These are phyloP conservation scores for Tetracladium marchalianum DNA, from an alignment of 495 filamentous ascomycete genomes.

Conservation along the genomic window DNA sequence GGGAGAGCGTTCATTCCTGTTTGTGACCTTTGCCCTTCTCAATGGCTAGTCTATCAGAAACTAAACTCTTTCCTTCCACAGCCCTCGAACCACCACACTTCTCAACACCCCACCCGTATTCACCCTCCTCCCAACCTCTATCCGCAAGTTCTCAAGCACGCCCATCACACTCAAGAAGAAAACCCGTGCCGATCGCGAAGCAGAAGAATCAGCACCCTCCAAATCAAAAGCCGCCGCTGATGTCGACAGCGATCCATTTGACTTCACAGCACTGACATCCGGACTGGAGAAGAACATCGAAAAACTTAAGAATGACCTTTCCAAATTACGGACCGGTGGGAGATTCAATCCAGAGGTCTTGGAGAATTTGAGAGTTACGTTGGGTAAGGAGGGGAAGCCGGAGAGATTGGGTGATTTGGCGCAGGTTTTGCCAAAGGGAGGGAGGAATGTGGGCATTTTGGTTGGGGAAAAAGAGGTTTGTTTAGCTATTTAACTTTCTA, in stretches of 20 bases:
- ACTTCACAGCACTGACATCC: conserved; percentile 53
- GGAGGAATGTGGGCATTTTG: conserved; percentile 55
- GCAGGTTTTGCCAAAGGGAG: conserved; percentile 63
- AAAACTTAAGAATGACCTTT: conserved; percentile 51
- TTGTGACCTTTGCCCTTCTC: not conserved
- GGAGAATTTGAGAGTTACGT: conserved; percentile 52
- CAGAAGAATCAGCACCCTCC: conserved; percentile 4
- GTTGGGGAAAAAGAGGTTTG: conserved; percentile 52
- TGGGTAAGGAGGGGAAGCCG: conserved; percentile 42
- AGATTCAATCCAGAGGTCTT: conserved; percentile 59
- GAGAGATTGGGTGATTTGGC: conserved; percentile 61
- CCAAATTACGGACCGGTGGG: conserved; percentile 54
- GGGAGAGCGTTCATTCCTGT: conserved; percentile 3
- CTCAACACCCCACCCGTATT: conserved; percentile 1
- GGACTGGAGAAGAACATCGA: conserved; percentile 47
- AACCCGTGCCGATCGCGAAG: conserved; percentile 10
- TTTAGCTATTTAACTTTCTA: conserved; percentile 6
- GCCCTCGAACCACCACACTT: not conserved
- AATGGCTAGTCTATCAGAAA: not conserved
- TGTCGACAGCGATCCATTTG: conserved; percentile 44
- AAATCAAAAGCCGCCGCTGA: not conserved
- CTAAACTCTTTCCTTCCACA: not conserved
- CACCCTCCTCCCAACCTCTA: conserved; percentile 7
- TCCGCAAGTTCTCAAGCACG: conserved; percentile 19
- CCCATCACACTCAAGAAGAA: conserved; percentile 16